Evolutionary conservation across 2,329 filamentous ascomycete species (phyloP).

Genomic region (Colletotrichum spinosum): DNA sequence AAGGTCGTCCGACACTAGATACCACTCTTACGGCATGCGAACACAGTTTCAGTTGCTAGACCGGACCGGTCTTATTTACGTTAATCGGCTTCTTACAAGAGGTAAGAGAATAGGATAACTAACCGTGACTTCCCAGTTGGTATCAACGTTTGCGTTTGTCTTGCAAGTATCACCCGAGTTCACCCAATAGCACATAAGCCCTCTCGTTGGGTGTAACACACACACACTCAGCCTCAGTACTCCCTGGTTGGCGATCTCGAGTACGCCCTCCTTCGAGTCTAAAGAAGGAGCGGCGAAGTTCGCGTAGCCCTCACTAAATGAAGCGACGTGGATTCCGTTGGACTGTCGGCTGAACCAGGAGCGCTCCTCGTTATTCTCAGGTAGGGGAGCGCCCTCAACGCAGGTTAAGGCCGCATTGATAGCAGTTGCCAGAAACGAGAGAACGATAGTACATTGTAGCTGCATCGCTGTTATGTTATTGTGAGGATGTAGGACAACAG

Average conservation of each 20-base stretch:
- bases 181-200: neutral
- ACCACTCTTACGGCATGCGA: conserved; percentile 6
- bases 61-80: neutral
- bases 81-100: neutral
- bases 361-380: too few relatives aligned
- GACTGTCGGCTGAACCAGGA: neutral
- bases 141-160: neutral
- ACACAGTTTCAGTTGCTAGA: neutral
- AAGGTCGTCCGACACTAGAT: neutral
- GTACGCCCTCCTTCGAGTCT: neutral
- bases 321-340: conserved; percentile 3
- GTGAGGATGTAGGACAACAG: neutral
- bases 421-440: conserved; percentile 2
- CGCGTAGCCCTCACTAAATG: neutral
- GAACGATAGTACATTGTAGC: neutral
- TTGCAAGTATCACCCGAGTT: neutral
- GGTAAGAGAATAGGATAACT: neutral
- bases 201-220: neutral
- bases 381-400: neutral
- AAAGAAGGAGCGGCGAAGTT: conserved; percentile 1
- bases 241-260: neutral
- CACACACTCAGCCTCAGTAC: neutral
- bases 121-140: neutral
- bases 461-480: neutral
- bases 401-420: conserved; percentile 1